Conservation (phyloP, 352 stramenopile species). For the Globisporangium paddicum region DNA sequence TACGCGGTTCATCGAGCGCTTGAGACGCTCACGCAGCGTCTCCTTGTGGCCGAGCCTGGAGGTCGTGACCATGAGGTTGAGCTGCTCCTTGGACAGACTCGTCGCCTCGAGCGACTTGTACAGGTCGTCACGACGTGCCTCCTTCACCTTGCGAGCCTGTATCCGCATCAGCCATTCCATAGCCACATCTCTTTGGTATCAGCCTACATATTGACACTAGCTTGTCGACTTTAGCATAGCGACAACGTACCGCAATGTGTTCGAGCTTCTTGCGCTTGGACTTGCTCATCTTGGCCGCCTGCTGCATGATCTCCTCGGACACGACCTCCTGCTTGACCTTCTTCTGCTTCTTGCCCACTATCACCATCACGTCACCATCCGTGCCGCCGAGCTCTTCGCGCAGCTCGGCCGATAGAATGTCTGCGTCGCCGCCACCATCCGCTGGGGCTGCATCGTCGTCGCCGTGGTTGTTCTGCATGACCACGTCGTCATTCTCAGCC, state of each 20-base stretch:
- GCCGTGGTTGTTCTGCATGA: conserved; percentile 14
- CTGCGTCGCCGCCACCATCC: conserved; percentile 7
- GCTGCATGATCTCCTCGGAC: conserved; percentile 52
- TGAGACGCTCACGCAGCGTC: conserved; percentile 70
- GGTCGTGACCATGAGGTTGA: conserved; percentile 73
- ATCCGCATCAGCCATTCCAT: not conserved
- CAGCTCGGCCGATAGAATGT: conserved; percentile 65
- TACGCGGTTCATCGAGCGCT: conserved; percentile 71
- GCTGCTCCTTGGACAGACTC: conserved; percentile 53
- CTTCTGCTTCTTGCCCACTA: conserved; percentile 52
- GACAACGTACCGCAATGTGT: conserved; percentile 37
- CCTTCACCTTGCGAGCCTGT: conserved; percentile 68
- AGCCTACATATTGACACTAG: not conserved
- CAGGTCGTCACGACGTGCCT: conserved; percentile 61
- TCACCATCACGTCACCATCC: conserved; percentile 59
- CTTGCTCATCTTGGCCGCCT: conserved; percentile 69
- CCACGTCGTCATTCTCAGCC: conserved; percentile 1
- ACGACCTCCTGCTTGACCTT: conserved; percentile 44
- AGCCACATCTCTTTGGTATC: not conserved
- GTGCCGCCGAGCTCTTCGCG: conserved; percentile 52
- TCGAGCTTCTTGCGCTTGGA: conserved; percentile 83
- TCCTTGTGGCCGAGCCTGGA: conserved; percentile 79
- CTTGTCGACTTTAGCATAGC: not conserved
- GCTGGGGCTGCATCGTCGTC: not conserved
- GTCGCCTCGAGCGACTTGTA: conserved; percentile 75